Percentiles rank a stretch among this genome's conserved stretches.
phyloP scores from a whole-genome alignment of 2,329 filamentous ascomycete genomes.

The Xylariaceae sp. region DNA sequence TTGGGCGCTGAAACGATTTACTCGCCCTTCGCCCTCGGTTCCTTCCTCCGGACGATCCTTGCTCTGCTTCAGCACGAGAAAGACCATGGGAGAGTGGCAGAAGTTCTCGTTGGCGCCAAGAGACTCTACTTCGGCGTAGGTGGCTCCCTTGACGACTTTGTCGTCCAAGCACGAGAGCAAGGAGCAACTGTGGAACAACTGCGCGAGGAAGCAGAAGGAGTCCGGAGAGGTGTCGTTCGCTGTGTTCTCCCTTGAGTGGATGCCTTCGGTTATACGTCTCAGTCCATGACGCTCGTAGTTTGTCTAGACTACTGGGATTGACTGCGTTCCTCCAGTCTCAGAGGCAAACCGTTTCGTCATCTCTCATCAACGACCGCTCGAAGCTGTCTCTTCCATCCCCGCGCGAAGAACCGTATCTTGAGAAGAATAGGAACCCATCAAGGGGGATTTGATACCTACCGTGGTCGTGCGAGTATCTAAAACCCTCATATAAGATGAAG shows the following conservation, averaged over 20 bases:
- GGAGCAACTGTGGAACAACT: constrained; percentile 46
- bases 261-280: not conserved
- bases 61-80: constrained; percentile 38
- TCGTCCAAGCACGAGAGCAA: constrained; percentile 43
- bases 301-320: no score
- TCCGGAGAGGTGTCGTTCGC: constrained; percentile 55
- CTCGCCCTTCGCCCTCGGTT: constrained; percentile 62
- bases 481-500: no score
- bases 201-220: constrained; percentile 55
- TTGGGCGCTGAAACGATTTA: constrained; percentile 81
- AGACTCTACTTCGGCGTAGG: constrained; percentile 80
- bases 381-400: no score
- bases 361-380: no score
- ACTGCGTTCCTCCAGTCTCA: no score
- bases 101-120: constrained; percentile 69
- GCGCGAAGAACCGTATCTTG: no score
- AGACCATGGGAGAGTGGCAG: constrained; percentile 40
- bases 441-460: no score
- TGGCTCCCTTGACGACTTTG: constrained; percentile 72
- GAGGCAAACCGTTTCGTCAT: no score
- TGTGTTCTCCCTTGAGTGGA: constrained; percentile 35
- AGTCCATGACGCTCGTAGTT: no score
- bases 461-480: no score
- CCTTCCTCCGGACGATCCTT: constrained; percentile 64
- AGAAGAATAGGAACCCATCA: no score